Percentiles rank a stretch among this genome's conserved stretches.
Evolutionary conservation across 2,329 filamentous ascomycete genomes (phyloP).

Genomic region (Monilinia aucupariae): DNA sequence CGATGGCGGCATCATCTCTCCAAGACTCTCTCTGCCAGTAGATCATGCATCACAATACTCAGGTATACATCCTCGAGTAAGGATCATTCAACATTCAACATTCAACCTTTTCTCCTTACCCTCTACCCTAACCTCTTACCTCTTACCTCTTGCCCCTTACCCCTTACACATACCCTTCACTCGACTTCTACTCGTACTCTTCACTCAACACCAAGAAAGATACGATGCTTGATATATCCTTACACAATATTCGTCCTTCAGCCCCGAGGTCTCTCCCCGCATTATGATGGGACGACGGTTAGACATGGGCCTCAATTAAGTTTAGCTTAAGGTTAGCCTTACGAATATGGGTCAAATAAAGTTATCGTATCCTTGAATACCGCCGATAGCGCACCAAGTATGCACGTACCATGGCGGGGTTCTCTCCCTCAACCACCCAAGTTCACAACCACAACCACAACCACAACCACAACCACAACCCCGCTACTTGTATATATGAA

Average conservation of each 20-base stretch:
- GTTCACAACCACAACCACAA: background rate
- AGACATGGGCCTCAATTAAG: background rate
- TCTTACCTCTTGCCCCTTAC: too few species aligned
- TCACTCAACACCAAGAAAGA: background rate
- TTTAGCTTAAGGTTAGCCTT: too few species aligned
- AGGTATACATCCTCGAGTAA: background rate
- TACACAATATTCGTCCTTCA: background rate
- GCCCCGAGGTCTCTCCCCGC: background rate
- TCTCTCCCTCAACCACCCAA: background rate
- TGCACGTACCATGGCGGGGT: conserved; percentile 14
- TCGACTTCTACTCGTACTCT: background rate
- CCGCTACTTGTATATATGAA: background rate
- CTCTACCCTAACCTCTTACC: too few species aligned
- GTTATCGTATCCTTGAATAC: conserved; percentile 1
- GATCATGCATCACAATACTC: background rate
- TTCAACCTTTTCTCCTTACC: background rate
- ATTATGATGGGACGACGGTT: background rate
- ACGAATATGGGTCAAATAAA: background rate
- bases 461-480: too few species aligned
- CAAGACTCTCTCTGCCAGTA: background rate
- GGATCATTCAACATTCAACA: background rate
- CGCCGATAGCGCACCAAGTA: background rate
- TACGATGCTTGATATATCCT: background rate
- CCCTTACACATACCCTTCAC: background rate
- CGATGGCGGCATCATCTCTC: conserved; percentile 1